Evolutionary conservation across 371 early-diverging fungal genomes (phyloP).

Genomic region (Basidiobolus heterosporus): DNA sequence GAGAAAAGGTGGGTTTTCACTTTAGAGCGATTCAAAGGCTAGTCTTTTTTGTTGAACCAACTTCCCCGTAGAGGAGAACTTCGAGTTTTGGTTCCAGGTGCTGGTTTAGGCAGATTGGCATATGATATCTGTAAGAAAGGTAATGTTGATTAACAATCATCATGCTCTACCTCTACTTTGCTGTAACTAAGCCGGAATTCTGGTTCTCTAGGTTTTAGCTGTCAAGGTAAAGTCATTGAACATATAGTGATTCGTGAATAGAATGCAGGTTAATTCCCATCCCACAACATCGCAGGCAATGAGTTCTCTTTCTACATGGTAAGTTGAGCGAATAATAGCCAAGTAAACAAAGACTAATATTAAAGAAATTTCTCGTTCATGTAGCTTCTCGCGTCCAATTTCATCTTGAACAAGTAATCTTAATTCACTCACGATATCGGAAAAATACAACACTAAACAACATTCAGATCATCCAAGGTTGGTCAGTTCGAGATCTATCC

Average conservation of each 20-base stretch:
- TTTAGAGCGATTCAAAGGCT: not conserved
- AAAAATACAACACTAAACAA: slow-evolving; percentile 5
- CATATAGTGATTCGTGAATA: not conserved
- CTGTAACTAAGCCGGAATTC: too few relatives aligned
- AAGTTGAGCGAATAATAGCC: slow-evolving; percentile 2
- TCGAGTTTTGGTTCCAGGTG: slow-evolving; percentile 68
- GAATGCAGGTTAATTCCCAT: not conserved
- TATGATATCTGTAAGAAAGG: slow-evolving; percentile 63
- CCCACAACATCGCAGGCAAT: slow-evolving; percentile 25
- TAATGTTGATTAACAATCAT: too few relatives aligned
- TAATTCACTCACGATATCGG: not conserved
- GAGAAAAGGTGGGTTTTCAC: slow-evolving; percentile 20
- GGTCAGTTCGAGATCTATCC: slow-evolving; percentile 64
- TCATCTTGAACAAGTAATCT: slow-evolving; percentile 54
- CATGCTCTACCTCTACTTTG: too few relatives aligned
- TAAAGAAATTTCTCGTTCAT: too few relatives aligned
- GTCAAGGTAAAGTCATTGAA: slow-evolving; percentile 40
- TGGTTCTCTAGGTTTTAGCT: slow-evolving; percentile 41
- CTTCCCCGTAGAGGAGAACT: slow-evolving; percentile 22
- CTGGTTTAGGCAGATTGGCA: slow-evolving; percentile 79
- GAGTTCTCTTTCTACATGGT: slow-evolving; percentile 67
- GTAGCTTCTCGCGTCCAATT: slow-evolving; percentile 72
- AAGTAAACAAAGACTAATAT: not conserved
- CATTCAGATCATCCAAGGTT: slow-evolving; percentile 13
- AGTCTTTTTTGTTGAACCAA: not conserved